Base-by-base conservation (phyloP, 2,329 filamentous ascomycete genomes). In the Colletotrichum sp. region DNA sequence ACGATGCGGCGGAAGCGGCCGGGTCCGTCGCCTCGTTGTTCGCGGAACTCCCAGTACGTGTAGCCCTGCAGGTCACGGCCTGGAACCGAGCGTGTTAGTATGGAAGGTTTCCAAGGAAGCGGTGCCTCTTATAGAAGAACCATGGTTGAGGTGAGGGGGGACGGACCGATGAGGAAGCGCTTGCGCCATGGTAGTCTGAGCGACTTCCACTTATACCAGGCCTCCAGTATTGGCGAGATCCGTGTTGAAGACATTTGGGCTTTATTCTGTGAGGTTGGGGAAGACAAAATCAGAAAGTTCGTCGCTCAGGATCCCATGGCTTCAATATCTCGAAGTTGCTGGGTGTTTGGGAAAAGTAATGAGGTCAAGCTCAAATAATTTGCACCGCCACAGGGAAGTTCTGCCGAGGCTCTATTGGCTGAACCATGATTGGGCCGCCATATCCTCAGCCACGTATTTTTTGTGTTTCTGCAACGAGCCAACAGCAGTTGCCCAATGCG, bases 1-100 rank as follows among this genome's bases (percentile, higher is more conserved):
- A 93, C 91, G 78, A 93, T 93, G 81, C 92, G 90, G 36, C 92
- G 90, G 88, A 90, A 90, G 78, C 90, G 89, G 39, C 82, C 79
- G 62, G 83, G 75, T 22, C 77, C 79, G 72, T 83, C 80, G 76
- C 84, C 84, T 71, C 88, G 86, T 8, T 84, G 80, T 78, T 92
- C 89, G 75, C 88, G 88, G 84, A 94, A 93, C 80, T 93, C 91
- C 92, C 92, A 94, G 86, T 90, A 94, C 6, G 92, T 93, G 85
- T 94, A 93, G 71, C 92, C 92, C 29, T 90, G 81, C 74, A 93
- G 90, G 81, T 94, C 92, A 80, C 90, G 87, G 78, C 92, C 92
- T 93, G 78, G 27, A 57, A 39, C 34, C 64, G 65, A 69, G 65
- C 64, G 34, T 52, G 49, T 76, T 39, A 76, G 64, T 72, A 29